A percentile compares a stretch with the other conserved stretches of the same genome.
Conservation (phyloP, 768 basidiomycete species). For the Pleurotus pulmonarius region DNA sequence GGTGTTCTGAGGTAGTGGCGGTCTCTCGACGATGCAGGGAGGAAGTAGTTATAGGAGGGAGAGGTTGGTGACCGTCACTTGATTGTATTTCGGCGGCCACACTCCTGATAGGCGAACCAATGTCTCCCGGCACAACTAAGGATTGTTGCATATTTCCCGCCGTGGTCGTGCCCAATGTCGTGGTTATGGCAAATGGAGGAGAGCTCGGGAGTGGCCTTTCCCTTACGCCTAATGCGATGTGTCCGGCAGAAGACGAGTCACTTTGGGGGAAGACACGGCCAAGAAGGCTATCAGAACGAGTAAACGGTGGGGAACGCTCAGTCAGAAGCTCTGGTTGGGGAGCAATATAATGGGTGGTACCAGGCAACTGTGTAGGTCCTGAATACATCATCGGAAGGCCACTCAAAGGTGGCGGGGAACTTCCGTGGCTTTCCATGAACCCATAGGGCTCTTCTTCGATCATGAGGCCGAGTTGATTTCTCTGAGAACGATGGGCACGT, state of each 20-base stretch:
- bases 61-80: too few species aligned
- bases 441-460: not conserved
- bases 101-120: not conserved
- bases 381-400: conserved; percentile 10
- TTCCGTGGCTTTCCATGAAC: not conserved
- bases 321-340: not conserved
- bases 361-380: not conserved
- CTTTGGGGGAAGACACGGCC: conserved; percentile 20
- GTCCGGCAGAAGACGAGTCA: not conserved
- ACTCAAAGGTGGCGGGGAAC: not conserved
- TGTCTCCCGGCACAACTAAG: not conserved
- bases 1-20: not conserved
- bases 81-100: not conserved
- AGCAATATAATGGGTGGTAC: too few species aligned
- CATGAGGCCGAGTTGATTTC: not conserved
- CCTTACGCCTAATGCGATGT: not conserved
- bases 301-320: not conserved
- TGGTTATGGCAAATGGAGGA: not conserved
- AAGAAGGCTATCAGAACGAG: conserved; percentile 23
- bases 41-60: not conserved
- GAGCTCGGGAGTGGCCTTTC: not conserved
- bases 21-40: conserved; percentile 8
- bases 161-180: not conserved
- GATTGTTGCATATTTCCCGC: not conserved
- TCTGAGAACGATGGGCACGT: conserved; percentile 14